Percentiles rank a stretch among this genome's conserved stretches.
These are phyloP conservation scores for Suillus occidentalis DNA, from an alignment of 768 basidiomycete species.

Conservation along the genomic window DNA sequence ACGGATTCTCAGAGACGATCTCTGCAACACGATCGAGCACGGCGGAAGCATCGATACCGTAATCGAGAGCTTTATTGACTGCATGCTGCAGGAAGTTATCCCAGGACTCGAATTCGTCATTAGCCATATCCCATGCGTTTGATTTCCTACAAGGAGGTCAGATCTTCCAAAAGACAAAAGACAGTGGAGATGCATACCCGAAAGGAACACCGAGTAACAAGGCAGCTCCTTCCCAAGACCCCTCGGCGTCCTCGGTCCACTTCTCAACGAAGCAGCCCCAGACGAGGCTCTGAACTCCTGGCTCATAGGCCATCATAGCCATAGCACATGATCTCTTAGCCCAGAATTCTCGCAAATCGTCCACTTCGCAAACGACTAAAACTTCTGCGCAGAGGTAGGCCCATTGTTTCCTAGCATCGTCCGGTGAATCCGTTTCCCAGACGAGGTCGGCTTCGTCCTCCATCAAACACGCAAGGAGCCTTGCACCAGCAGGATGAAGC, in stretches of 20 bases:
- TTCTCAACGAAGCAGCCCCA: slow-evolving; percentile 59
- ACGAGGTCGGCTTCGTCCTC: slow-evolving; percentile 47
- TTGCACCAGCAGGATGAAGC: slow-evolving; percentile 44
- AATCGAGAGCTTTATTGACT: slow-evolving; percentile 57
- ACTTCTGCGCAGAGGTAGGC: slow-evolving; percentile 58
- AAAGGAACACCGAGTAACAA: slow-evolving; percentile 62
- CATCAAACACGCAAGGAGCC: slow-evolving; percentile 50
- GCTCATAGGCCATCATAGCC: slow-evolving; percentile 33
- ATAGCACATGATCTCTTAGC: slow-evolving; percentile 21
- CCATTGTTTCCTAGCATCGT: slow-evolving; percentile 57
- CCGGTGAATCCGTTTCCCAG: slow-evolving; percentile 40
- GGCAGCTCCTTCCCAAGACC: slow-evolving; percentile 54
- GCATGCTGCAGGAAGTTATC: slow-evolving; percentile 53
- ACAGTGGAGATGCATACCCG: slow-evolving; percentile 41
- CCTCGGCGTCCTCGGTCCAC: slow-evolving; percentile 50
- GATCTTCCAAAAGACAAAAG: not conserved
- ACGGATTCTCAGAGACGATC: slow-evolving; percentile 42
- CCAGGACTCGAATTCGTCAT: slow-evolving; percentile 60
- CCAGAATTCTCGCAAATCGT: slow-evolving; percentile 58
- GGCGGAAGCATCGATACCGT: slow-evolving; percentile 50
- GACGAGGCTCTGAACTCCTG: slow-evolving; percentile 45
- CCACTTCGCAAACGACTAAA: slow-evolving; percentile 45
- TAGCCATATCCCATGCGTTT: slow-evolving; percentile 51
- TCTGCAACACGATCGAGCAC: slow-evolving; percentile 60
- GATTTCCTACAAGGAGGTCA: slow-evolving; percentile 10